phyloP scores from a whole-genome alignment of 1,284 basidiomycete species.

The Papiliotrema terrestris region DNA sequence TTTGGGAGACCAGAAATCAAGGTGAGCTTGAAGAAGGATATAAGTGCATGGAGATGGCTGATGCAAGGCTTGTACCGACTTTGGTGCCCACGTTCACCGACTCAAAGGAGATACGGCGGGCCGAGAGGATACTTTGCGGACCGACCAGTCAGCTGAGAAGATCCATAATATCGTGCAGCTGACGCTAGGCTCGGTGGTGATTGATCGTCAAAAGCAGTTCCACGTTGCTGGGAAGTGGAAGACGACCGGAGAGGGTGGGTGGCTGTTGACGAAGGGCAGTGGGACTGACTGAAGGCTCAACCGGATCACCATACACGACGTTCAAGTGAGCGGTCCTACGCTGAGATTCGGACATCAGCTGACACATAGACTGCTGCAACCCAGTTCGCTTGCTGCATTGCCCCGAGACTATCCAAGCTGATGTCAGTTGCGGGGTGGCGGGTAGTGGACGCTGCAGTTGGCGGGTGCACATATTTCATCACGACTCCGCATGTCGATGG shows the following conservation, averaged over 20 bases:
- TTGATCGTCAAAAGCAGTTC: slow-evolving; percentile 78
- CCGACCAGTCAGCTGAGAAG: slow-evolving; percentile 56
- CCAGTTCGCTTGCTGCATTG: not conserved
- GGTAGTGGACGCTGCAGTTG: slow-evolving; percentile 63
- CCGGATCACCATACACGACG: slow-evolving; percentile 73
- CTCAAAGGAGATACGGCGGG: slow-evolving; percentile 63
- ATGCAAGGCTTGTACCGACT: slow-evolving; percentile 60
- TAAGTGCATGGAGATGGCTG: not conserved
- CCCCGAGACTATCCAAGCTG: not conserved
- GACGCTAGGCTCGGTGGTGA: slow-evolving; percentile 60
- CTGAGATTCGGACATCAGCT: not conserved
- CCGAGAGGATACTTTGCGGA: slow-evolving; percentile 67
- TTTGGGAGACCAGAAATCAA: slow-evolving; percentile 75
- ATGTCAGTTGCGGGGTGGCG: slow-evolving; percentile 62
- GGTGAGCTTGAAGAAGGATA: slow-evolving; percentile 26
- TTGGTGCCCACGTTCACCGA: slow-evolving; percentile 78
- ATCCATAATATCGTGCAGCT: slow-evolving; percentile 2
- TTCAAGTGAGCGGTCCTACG: slow-evolving; percentile 50
- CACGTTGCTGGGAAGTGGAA: slow-evolving; percentile 67
- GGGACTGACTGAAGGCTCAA: slow-evolving; percentile 56
- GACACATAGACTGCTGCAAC: not conserved
- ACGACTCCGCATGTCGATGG: slow-evolving; percentile 60
- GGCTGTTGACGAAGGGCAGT: not conserved
- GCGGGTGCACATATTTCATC: slow-evolving; percentile 87
- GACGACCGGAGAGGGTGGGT: slow-evolving; percentile 77